phyloP scores from a whole-genome alignment of 169 alveolate species.

The Cryptosporidium viatorum region DNA sequence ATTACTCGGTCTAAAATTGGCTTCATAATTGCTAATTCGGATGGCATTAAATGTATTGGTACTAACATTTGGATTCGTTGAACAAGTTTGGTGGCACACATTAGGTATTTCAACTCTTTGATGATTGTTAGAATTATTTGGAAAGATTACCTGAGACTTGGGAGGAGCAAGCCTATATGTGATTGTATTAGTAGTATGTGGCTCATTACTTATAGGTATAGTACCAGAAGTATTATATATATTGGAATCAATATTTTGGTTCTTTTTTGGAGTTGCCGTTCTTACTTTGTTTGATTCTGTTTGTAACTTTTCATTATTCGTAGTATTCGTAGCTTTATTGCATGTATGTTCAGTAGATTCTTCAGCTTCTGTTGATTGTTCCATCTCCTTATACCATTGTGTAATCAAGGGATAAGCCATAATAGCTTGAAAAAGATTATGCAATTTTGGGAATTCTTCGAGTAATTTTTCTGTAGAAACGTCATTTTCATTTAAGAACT shows the following conservation, averaged over 20 bases:
- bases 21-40: conserved; percentile 24
- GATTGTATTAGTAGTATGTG: conserved; percentile 56
- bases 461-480: conserved; percentile 40
- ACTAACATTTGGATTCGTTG: not conserved
- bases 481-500: not conserved
- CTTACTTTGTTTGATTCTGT: not conserved
- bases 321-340: not conserved
- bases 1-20: conserved; percentile 45
- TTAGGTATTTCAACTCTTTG: conserved; percentile 22
- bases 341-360: not conserved
- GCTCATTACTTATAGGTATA: conserved; percentile 16
- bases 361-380: conserved; percentile 6
- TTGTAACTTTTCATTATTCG: not conserved
- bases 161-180: conserved; percentile 74
- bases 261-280: not conserved
- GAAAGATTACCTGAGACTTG: conserved; percentile 67
- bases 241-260: not conserved
- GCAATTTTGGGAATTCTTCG: conserved; percentile 47
- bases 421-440: conserved; percentile 35
- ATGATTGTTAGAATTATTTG: conserved; percentile 16
- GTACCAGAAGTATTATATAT: not conserved
- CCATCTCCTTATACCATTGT: conserved; percentile 66
- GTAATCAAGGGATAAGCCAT: conserved; percentile 62
- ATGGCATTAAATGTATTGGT: conserved; percentile 44
- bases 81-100: not conserved